Evolutionary conservation across 2,329 filamentous ascomycete genomes (phyloP).

Genomic region (Apiospora phragmitis): DNA sequence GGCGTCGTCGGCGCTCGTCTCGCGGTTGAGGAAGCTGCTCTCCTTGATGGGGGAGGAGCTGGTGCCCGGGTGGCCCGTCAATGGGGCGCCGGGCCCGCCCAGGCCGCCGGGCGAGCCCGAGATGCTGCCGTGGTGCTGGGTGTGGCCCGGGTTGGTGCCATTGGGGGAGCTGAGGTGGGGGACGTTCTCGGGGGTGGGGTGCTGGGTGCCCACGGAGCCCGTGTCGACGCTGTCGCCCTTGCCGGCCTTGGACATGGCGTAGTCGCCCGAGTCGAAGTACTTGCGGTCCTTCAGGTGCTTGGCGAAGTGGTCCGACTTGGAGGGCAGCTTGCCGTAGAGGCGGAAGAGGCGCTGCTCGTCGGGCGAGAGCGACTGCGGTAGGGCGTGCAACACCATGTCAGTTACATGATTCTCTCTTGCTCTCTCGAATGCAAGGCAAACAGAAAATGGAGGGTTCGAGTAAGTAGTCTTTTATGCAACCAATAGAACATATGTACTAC

Average conservation of each 20-base stretch:
- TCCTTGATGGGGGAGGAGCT: constrained; percentile 87
- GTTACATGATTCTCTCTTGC: constrained; percentile 3
- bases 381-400: constrained; percentile 11
- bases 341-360: constrained; percentile 97
- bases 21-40: constrained; percentile 80
- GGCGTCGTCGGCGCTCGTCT: constrained; percentile 68
- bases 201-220: constrained; percentile 89
- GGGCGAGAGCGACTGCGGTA: constrained; percentile 75
- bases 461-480: neutral
- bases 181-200: constrained; percentile 93
- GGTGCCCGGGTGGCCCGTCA: constrained; percentile 33
- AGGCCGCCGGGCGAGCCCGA: constrained; percentile 43
- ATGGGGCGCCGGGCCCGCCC: neutral
- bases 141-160: constrained; percentile 80
- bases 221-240: constrained; percentile 94
- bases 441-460: neutral
- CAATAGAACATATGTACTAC: neutral
- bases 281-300: constrained; percentile 99
- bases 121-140: constrained; percentile 78
- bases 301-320: constrained; percentile 92
- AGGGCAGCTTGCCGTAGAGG: constrained; percentile 96
- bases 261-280: constrained; percentile 97
- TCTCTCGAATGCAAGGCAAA: neutral
- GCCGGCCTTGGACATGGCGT: constrained; percentile 94
- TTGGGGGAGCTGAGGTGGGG: constrained; percentile 78